Evolutionary conservation across 2,329 filamentous ascomycete genomes (phyloP), one percentile per base, ranked within the genome.

Genomic region (Raffaelea deltoideospora): DNA sequence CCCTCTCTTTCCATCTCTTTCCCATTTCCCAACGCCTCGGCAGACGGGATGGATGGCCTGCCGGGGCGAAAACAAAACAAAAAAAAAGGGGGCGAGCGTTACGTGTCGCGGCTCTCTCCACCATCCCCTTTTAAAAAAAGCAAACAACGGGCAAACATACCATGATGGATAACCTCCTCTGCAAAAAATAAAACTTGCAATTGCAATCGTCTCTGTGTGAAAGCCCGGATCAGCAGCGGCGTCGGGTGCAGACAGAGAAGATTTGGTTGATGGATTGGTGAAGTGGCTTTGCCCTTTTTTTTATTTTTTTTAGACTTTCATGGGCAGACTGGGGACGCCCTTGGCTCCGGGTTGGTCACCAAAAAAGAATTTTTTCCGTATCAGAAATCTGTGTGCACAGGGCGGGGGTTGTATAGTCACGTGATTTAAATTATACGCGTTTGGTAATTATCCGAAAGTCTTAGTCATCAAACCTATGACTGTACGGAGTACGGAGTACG

Each of bases 161-260:
- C 53, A 67, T 67, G 54, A 54, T 67, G 64, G 64, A 64, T 63
- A 61, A 65, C 54, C 59, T 65, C 61, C 58, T 64, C 62, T 61
- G 48, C 49, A 53, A 44, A 41, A 45, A 28, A 31, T 31, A 26
- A 20, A 14, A 18, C 11, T 28, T 27, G 37, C 36, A 31, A 34
- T 30, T 35, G 22, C 27, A 37, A 33, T 37, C 32, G n/a, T n/a
- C 36, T 37, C 38, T 38, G 28, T 35, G 37, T 36, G 37, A 17
- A 28, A 15, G 37, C 37, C 41, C 37, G 37, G 20, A 23, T 14
- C n/a, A 24, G 29, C 34, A 20, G 37, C 21, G 13, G 28, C 26
- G 26, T 34, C 37, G 40, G 38, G 34, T 31, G 35, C 29, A 24
- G 31, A 33, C 23, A 38, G 37, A 27, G 18, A 33, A 19, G 19